phyloP scores from a whole-genome alignment of 2,329 filamentous ascomycete species.

The Fusarium drepaniforme region DNA sequence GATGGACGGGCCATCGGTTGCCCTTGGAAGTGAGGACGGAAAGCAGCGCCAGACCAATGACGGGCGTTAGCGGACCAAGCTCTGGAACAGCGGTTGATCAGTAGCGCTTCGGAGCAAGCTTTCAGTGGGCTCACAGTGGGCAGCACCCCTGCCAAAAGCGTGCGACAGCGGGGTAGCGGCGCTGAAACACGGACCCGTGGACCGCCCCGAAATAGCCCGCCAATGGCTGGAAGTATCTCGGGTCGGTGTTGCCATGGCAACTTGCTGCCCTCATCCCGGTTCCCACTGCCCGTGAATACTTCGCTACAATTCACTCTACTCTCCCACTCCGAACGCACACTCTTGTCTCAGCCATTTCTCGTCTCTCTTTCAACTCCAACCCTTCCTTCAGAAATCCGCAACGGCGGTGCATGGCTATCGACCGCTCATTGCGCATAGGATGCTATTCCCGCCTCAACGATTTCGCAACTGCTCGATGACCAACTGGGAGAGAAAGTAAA shows the following conservation, averaged over 20 bases:
- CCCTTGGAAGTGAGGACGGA: slow-evolving; percentile 21
- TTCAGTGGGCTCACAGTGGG: slow-evolving; percentile 36
- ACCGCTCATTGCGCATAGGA: slow-evolving; percentile 38
- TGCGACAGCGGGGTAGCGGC: slow-evolving; percentile 43
- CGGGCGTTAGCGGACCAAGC: slow-evolving; percentile 14
- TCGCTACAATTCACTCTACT: slow-evolving; percentile 23
- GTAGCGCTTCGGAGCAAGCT: slow-evolving; percentile 30
- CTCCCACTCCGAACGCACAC: slow-evolving; percentile 25
- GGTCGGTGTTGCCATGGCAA: slow-evolving; percentile 41
- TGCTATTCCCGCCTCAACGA: slow-evolving; percentile 40
- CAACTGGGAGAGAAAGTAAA: slow-evolving; percentile 46
- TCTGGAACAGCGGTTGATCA: slow-evolving; percentile 30
- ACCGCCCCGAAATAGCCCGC: slow-evolving; percentile 37
- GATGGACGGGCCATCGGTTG: slow-evolving; percentile 34
- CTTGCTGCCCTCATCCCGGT: slow-evolving; percentile 11
- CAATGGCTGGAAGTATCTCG: slow-evolving; percentile 19
- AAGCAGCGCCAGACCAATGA: slow-evolving; percentile 22
- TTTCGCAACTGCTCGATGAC: slow-evolving; percentile 43
- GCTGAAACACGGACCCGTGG: slow-evolving; percentile 39
- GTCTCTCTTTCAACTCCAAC: slow-evolving; percentile 35
- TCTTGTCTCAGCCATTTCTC: slow-evolving; percentile 40
- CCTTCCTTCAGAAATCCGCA: slow-evolving; percentile 19
- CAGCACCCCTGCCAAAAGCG: slow-evolving; percentile 28
- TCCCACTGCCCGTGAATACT: slow-evolving; percentile 40
- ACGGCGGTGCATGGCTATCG: slow-evolving; percentile 34